phyloP scores from a whole-genome alignment of 1,139 yeast genomes.

The Saccharomyces hybrid region DNA sequence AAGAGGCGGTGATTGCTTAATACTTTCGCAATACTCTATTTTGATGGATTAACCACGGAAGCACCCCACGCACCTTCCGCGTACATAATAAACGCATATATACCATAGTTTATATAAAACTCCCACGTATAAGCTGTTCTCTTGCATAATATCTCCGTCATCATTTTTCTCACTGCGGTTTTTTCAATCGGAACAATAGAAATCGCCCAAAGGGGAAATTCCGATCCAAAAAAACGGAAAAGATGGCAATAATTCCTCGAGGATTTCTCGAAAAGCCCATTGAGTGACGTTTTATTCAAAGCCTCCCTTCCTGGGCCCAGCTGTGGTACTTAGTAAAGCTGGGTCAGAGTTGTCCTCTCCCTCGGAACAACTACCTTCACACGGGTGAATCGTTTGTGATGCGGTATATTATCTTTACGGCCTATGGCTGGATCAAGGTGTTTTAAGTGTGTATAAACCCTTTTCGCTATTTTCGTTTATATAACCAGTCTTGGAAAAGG shows the following conservation, averaged over 20 bases:
- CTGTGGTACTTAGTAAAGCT: neutral
- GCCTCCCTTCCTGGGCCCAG: neutral
- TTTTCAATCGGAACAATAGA: neutral
- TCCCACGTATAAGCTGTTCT: neutral
- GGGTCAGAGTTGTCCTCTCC: neutral
- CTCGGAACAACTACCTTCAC: neutral
- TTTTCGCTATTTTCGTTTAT: neutral
- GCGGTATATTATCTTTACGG: neutral
- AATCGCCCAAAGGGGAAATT: neutral
- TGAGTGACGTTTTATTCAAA: neutral
- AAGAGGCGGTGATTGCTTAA: slow-evolving; percentile 87
- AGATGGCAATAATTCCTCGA: neutral
- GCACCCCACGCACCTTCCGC: neutral
- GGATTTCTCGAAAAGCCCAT: neutral
- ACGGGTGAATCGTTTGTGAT: neutral
- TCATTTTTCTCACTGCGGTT: neutral
- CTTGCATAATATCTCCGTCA: neutral
- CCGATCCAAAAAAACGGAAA: neutral
- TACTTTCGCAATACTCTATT: slow-evolving; percentile 58
- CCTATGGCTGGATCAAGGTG: neutral
- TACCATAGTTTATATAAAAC: neutral
- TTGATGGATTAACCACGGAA: neutral
- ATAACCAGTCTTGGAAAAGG: neutral
- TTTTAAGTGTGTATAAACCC: neutral
- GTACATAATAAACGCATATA: neutral